Conservation (phyloP, 495 filamentous ascomycete species). For the Cercophora newfieldiana region DNA sequence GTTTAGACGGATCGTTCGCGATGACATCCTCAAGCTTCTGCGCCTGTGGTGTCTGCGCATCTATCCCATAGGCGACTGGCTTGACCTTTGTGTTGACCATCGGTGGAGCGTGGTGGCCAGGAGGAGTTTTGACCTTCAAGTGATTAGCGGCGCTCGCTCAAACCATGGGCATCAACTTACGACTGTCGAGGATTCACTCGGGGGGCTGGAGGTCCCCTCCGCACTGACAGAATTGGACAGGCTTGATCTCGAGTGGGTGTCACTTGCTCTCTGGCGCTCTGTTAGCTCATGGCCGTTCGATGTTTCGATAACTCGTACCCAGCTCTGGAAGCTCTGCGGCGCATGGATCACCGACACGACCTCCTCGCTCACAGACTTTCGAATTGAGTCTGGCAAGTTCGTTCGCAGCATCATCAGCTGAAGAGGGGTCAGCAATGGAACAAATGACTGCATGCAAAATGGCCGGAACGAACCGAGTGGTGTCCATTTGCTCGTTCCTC, state of each 20-base stretch:
- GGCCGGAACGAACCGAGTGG: conserved; percentile 37
- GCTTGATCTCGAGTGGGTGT: conserved; percentile 28
- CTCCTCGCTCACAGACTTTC: conserved; percentile 64
- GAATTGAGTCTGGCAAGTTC: conserved; percentile 54
- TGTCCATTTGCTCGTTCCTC: conserved; percentile 30
- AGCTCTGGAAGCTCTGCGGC: conserved; percentile 72
- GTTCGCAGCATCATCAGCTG: conserved; percentile 61
- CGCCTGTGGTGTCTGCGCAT: conserved; percentile 76
- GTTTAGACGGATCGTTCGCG: conserved; percentile 40
- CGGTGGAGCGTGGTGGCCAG: conserved; percentile 54
- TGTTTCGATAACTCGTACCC: conserved; percentile 52
- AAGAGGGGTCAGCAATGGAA: conserved; percentile 27
- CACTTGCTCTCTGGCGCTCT: conserved; percentile 37
- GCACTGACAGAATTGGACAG: conserved; percentile 25
- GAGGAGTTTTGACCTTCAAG: conserved; percentile 28
- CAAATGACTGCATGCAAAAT: conserved; percentile 13
- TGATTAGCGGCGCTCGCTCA: conserved; percentile 17
- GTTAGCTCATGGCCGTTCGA: conserved; percentile 14
- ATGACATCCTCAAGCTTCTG: conserved; percentile 71
- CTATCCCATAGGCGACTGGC: conserved; percentile 60
- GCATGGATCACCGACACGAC: conserved; percentile 86
- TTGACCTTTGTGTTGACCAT: conserved; percentile 69
- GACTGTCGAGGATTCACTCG: conserved; percentile 36
- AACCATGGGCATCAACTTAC: conserved; percentile 23
- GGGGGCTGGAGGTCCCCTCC: conserved; percentile 33